Base-by-base conservation (phyloP, 2,329 filamentous ascomycete species). In the Epichloe typhina region DNA sequence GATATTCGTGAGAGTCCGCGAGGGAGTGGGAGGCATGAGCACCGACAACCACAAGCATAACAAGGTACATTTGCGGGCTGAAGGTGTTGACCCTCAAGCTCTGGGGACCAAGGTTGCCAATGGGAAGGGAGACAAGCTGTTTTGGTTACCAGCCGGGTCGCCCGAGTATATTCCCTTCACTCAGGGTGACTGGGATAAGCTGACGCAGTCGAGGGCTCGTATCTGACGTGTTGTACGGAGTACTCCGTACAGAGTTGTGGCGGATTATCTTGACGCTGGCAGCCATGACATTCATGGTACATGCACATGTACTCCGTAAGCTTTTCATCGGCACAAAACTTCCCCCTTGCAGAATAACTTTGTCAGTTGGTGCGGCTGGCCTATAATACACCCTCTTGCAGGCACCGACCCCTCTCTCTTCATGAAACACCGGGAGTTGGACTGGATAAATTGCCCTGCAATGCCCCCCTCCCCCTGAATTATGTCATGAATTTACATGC, bases 1-100 rank as follows among this genome's bases (percentile, higher is more conserved):
- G 0, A 66, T 88, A 2, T 90, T 53, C 35, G 41, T 53, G 6
- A 40, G 51, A 8, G 51, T 53, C 5, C 44, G 51, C 13, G 33
- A 37, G n/a, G 51, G 44, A 3, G 44, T 50, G 5, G 51, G 51
- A 15, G 33, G 45, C 39, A 53, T 53, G 51, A 50, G 48, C 45
- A 53, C 51, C 12, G 48, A 35, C 11, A 53, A 53, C 17, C 15
- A 42, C 45, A 50, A 53, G 36, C 51, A 53, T n/a, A 53, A 45
- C 48, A 53, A 53, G 40, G 51, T 50, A 3, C 44, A 50, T 37
- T 19, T 50, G 40, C 52, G 52, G 45, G 11, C 9, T 6, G 52
- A 51, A 36, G 52, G 52, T 11, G 52, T 51, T 19, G 46, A 51
- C n/a, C 49, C 45, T 3, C 49, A 15, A 19, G 46, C 49, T 8